Percentiles rank a stretch among this genome's conserved stretches.
Evolutionary conservation across 495 filamentous ascomycete genomes (phyloP).

Genomic region (Trichoderma erinaceum): DNA sequence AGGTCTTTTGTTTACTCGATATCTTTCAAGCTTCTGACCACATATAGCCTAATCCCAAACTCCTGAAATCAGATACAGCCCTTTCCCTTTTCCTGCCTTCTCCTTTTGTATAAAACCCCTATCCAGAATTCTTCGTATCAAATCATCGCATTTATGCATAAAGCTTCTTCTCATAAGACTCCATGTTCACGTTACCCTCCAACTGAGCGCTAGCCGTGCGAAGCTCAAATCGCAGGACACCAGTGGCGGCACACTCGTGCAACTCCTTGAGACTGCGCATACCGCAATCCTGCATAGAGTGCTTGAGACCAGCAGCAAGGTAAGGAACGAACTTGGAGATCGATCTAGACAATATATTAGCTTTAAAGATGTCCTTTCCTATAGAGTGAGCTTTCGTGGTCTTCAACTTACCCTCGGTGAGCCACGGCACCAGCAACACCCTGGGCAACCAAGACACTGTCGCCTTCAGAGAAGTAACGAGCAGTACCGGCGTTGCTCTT

Average conservation of each 20-base stretch:
- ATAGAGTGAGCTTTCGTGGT: neutral
- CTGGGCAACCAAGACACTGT: slow-evolving; percentile 89
- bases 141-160: slow-evolving; percentile 54
- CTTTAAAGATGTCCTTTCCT: slow-evolving; percentile 3
- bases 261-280: slow-evolving; percentile 68
- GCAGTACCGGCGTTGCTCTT: slow-evolving; percentile 93
- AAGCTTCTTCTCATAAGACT: slow-evolving; percentile 99
- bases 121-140: neutral
- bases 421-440: slow-evolving; percentile 74
- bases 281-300: slow-evolving; percentile 94
- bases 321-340: slow-evolving; percentile 94
- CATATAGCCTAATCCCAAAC: neutral
- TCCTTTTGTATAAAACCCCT: neutral
- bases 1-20: slow-evolving; percentile 12
- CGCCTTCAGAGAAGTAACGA: slow-evolving; percentile 96
- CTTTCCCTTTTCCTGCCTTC: neutral
- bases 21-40: slow-evolving; percentile 1
- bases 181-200: slow-evolving; percentile 94
- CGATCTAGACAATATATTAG: slow-evolving; percentile 40
- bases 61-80: slow-evolving; percentile 6
- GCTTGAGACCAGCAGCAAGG: slow-evolving; percentile 88
- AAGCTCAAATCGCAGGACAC: slow-evolving; percentile 85
- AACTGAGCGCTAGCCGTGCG: slow-evolving; percentile 88
- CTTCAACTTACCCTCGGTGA: slow-evolving; percentile 42
- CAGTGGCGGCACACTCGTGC: slow-evolving; percentile 67